phyloP scores from a whole-genome alignment of 176 grass and related monocot species.

The Areca catechu region DNA sequence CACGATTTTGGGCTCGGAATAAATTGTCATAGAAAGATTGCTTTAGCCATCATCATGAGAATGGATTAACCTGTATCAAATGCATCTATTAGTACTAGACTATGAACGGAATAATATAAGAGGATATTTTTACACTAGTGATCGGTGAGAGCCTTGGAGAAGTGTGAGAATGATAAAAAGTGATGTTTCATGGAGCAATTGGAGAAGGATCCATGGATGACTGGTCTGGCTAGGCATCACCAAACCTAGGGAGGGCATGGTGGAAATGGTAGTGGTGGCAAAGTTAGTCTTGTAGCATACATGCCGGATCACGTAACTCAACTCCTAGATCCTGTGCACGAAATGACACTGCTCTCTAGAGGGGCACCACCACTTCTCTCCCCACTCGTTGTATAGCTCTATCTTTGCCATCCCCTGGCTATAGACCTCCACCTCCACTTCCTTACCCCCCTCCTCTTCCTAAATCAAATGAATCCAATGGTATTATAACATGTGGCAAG shows the following conservation, averaged over 20 bases:
- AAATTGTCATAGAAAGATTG: no score
- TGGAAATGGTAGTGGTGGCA: constrained; percentile 81
- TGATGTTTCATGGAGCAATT: no score
- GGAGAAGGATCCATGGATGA: no score
- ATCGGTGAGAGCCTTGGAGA: no score
- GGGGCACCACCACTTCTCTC: constrained; percentile 29
- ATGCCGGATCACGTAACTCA: constrained; percentile 68
- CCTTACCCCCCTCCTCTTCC: constrained; percentile 13
- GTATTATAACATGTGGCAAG: neutral
- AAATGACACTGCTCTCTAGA: constrained; percentile 51
- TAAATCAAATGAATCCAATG: constrained; percentile 6
- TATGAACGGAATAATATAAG: no score
- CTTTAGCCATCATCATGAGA: no score
- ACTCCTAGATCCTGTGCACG: constrained; percentile 52
- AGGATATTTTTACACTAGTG: no score
- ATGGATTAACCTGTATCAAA: no score
- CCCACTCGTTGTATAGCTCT: constrained; percentile 81
- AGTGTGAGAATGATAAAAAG: no score
- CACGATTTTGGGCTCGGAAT: no score
- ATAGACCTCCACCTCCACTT: constrained; percentile 58
- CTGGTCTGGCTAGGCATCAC: no score
- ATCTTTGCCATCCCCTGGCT: constrained; percentile 61
- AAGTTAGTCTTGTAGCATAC: constrained; percentile 60
- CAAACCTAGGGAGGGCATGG: constrained; percentile 18
- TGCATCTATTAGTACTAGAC: no score